phyloP scores from a whole-genome alignment of 108 stramenopile species.

The Fragilariopsis cylindrus region DNA sequence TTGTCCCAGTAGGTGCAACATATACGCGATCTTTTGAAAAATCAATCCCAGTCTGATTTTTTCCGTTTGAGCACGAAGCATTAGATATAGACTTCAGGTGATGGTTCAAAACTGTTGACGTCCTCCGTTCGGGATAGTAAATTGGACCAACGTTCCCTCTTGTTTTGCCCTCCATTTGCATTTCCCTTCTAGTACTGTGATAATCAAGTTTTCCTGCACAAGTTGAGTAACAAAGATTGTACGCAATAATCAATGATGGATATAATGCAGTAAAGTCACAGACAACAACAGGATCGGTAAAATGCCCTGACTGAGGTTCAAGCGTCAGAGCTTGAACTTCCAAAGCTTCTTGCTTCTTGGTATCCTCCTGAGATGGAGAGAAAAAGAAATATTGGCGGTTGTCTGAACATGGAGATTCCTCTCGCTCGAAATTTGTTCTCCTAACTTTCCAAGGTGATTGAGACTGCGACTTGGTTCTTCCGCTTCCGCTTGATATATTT shows the following conservation, averaged over 20 bases:
- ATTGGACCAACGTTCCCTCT: slow-evolving; percentile 67
- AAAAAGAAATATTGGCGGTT: slow-evolving; percentile 77
- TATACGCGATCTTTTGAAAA: slow-evolving; percentile 63
- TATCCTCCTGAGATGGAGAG: slow-evolving; percentile 76
- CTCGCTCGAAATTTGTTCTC: slow-evolving; percentile 24
- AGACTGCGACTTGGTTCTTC: slow-evolving; percentile 63
- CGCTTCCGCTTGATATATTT: slow-evolving; percentile 28
- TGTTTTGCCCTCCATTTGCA: slow-evolving; percentile 58
- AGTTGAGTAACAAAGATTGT: slow-evolving; percentile 97
- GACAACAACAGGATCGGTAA: slow-evolving; percentile 93
- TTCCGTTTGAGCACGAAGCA: background rate
- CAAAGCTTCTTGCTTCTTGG: slow-evolving; percentile 84
- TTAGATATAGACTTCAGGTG: slow-evolving; percentile 66
- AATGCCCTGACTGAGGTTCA: slow-evolving; percentile 90
- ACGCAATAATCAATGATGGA: slow-evolving; percentile 97
- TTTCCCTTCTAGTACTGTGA: slow-evolving; percentile 79
- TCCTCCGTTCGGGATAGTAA: slow-evolving; percentile 64
- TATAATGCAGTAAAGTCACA: slow-evolving; percentile 97
- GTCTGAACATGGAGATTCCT: slow-evolving; percentile 13
- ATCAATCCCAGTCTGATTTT: background rate
- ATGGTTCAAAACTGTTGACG: slow-evolving; percentile 72
- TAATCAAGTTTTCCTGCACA: slow-evolving; percentile 86
- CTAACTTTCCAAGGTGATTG: slow-evolving; percentile 83
- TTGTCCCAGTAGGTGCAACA: slow-evolving; percentile 86
- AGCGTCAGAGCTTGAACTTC: slow-evolving; percentile 88